phyloP scores from a whole-genome alignment of 1,284 basidiomycete genomes.

The Cronartium ribicola region DNA sequence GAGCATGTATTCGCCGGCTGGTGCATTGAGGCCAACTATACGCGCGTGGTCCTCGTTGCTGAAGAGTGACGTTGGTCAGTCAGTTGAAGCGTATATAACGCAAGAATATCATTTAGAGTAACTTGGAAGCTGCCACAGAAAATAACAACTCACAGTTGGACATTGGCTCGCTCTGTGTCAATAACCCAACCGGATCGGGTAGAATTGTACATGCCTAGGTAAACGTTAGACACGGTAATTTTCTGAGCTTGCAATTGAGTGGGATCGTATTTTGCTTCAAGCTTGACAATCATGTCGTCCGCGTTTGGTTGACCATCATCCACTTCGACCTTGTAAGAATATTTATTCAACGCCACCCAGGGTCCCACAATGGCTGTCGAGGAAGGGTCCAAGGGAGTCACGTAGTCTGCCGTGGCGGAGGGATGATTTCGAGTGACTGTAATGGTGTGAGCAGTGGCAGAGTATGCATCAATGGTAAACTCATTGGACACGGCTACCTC shows the following conservation, averaged over 20 bases:
- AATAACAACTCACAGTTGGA: constrained; percentile 2
- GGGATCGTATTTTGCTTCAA: constrained; percentile 15
- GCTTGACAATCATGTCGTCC: constrained; percentile 21
- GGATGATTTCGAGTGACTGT: constrained; percentile 7
- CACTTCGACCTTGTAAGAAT: constrained; percentile 16
- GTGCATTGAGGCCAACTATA: constrained; percentile 18
- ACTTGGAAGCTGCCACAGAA: background rate
- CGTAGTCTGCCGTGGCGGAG: constrained; percentile 24
- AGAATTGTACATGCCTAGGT: constrained; percentile 20
- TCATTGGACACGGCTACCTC: background rate
- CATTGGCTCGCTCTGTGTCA: constrained; percentile 27
- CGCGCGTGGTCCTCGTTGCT: constrained; percentile 20
- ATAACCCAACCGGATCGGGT: constrained; percentile 31
- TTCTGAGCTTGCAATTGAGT: constrained; percentile 3
- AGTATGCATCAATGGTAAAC: constrained; percentile 9
- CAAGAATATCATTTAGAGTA: background rate
- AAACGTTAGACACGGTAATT: constrained; percentile 7
- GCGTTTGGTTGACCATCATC: constrained; percentile 15
- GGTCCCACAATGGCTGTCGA: constrained; percentile 2
- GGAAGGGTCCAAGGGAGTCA: constrained; percentile 25
- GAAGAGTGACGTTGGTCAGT: background rate
- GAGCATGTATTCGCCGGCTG: constrained; percentile 24
- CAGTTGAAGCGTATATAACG: background rate
- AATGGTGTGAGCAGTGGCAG: background rate
- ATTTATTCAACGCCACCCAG: constrained; percentile 24